phyloP scores from a whole-genome alignment of 441 rosid genomes.

The Erodium chrysanthum region DNA sequence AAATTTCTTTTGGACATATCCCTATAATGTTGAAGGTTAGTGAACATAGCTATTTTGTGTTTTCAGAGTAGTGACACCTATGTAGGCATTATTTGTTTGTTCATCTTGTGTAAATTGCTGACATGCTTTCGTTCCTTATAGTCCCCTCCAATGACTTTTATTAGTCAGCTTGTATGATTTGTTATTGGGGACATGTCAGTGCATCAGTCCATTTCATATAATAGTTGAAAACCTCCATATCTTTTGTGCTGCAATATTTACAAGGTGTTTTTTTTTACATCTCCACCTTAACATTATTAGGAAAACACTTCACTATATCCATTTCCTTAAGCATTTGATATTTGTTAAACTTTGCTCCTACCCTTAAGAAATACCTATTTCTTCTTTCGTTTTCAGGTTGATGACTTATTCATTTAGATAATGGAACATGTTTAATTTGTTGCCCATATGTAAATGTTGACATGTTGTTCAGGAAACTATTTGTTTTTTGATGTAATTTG shows the following conservation, averaged over 20 bases:
- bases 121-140: neutral
- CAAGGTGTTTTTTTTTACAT: neutral
- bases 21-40: conserved; percentile 87
- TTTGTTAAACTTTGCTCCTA: neutral
- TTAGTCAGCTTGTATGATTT: neutral
- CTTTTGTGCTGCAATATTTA: neutral
- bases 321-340: neutral
- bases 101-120: neutral
- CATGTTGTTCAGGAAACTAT: neutral
- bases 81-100: neutral
- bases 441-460: neutral
- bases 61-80: neutral
- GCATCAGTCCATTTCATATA: neutral
- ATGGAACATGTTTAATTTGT: neutral
- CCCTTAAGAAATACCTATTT: neutral
- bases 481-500: neutral
- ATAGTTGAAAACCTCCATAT: neutral
- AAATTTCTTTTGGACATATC: conserved; percentile 54
- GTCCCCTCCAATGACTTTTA: neutral
- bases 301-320: neutral
- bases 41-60: conserved; percentile 11
- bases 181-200: neutral
- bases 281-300: neutral
- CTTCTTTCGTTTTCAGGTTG: neutral
- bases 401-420: neutral